Conservation (phyloP, 345 rosid species). For the Brassica juncea region DNA sequence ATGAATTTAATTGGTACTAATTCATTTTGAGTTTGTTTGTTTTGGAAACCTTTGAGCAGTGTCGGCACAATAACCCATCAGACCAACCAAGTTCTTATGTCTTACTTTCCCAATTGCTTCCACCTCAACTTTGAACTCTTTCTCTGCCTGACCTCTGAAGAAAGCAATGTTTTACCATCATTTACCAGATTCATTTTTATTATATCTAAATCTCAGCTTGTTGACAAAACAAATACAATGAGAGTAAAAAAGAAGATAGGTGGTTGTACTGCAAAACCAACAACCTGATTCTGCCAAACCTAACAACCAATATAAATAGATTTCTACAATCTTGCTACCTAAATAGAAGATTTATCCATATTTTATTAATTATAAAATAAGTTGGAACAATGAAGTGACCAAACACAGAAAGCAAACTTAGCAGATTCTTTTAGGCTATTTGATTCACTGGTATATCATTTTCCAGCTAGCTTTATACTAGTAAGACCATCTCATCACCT, state of each 20-base stretch:
- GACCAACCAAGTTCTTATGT: slow-evolving; percentile 93
- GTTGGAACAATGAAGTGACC: slow-evolving; percentile 4
- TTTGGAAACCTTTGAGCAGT: slow-evolving; percentile 68
- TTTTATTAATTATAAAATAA: slow-evolving; percentile 4
- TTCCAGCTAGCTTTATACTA: slow-evolving; percentile 6
- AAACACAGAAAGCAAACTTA: background rate
- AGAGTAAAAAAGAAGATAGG: slow-evolving; percentile 15
- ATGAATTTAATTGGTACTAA: background rate
- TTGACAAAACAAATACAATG: background rate
- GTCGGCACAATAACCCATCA: slow-evolving; percentile 88
- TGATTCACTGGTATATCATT: background rate
- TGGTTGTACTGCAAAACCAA: slow-evolving; percentile 33
- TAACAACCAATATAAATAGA: slow-evolving; percentile 22
- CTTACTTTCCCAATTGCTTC: slow-evolving; percentile 96
- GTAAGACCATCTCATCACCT: slow-evolving; percentile 21
- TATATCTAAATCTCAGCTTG: background rate
- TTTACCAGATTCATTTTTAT: background rate
- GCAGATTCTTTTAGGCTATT: slow-evolving; percentile 1
- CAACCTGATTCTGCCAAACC: slow-evolving; percentile 31
- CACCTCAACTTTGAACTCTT: slow-evolving; percentile 93
- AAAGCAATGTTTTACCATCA: background rate
- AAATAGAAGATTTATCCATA: slow-evolving; percentile 17
- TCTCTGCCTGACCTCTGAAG: slow-evolving; percentile 93
- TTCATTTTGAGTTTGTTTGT: slow-evolving; percentile 2
- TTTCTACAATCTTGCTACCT: slow-evolving; percentile 32